Percentiles rank a stretch among this genome's conserved stretches.
phyloP scores from a whole-genome alignment of 192 early-diverging fungal genomes.

The Oehlia diaphana region DNA sequence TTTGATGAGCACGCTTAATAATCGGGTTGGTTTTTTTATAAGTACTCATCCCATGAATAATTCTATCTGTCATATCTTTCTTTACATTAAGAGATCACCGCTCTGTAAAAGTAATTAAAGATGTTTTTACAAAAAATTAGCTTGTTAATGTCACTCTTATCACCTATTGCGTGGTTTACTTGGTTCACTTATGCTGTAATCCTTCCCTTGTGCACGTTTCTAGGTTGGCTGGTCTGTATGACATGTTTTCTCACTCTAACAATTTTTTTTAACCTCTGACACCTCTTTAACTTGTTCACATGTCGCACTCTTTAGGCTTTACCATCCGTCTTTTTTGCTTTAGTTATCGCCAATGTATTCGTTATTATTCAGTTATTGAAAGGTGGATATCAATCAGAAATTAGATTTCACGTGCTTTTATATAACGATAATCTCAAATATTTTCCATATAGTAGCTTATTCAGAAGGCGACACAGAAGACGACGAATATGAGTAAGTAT shows the following conservation, averaged over 20 bases:
- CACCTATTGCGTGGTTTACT: no score
- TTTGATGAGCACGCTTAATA: no score
- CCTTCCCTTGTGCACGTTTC: constrained; percentile 6
- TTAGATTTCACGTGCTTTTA: constrained; percentile 7
- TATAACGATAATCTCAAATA: neutral
- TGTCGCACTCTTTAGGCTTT: constrained; percentile 16
- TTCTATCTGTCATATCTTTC: no score
- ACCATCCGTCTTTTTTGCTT: neutral
- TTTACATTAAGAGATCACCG: no score
- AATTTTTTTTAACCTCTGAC: neutral
- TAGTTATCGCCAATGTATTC: constrained; percentile 10
- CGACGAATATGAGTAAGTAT: neutral
- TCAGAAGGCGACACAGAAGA: no score
- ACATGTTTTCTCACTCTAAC: neutral
- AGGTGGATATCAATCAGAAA: constrained; percentile 1
- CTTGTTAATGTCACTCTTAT: no score
- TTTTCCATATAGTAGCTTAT: neutral
- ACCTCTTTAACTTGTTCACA: neutral
- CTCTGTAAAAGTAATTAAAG: no score
- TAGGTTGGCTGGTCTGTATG: constrained; percentile 16
- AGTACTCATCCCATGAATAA: no score
- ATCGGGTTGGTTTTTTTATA: no score
- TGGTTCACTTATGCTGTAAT: neutral
- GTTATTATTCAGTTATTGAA: neutral
- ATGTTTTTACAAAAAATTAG: no score